These are phyloP conservation scores for Nakaseomyces sp. DNA, from an alignment of 1,139 yeast genomes.

Conservation along the genomic window DNA sequence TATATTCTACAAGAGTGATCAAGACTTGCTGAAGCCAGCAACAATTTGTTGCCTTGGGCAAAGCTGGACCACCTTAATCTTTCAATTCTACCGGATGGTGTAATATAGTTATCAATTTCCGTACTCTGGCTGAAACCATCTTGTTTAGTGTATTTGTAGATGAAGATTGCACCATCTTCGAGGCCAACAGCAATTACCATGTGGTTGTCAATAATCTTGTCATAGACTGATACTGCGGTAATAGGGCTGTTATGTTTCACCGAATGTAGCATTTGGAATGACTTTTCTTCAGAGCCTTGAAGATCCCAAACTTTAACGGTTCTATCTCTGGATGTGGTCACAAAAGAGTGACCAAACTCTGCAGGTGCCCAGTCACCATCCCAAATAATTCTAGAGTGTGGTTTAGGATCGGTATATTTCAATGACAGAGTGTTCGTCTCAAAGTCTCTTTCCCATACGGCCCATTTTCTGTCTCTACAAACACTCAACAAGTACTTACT, in stretches of 20 bases:
- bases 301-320: conserved; percentile 63
- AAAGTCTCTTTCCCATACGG: conserved; percentile 55
- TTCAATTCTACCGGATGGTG: conserved; percentile 55
- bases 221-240: conserved; percentile 60
- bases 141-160: conserved; percentile 27
- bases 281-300: conserved; percentile 17
- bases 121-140: conserved; percentile 29
- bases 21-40: conserved; percentile 59
- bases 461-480: conserved; percentile 82
- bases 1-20: conserved; percentile 63
- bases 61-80: conserved; percentile 46
- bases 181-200: conserved; percentile 56
- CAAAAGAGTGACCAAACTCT: conserved; percentile 39
- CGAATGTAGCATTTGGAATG: conserved; percentile 21
- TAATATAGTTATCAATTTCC: conserved; percentile 33
- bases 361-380: conserved; percentile 78
- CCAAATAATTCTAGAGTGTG: conserved; percentile 91
- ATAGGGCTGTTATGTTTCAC: conserved; percentile 48
- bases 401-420: conserved; percentile 48
- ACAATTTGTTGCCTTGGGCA: conserved; percentile 22
- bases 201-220: conserved; percentile 25
- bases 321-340: conserved; percentile 86
- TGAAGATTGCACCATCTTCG: conserved; percentile 50
- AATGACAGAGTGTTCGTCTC: conserved; percentile 38
- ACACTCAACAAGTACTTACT: conserved; percentile 67